phyloP scores from a whole-genome alignment of 257 asterid species.

The Petrea volubilis region DNA sequence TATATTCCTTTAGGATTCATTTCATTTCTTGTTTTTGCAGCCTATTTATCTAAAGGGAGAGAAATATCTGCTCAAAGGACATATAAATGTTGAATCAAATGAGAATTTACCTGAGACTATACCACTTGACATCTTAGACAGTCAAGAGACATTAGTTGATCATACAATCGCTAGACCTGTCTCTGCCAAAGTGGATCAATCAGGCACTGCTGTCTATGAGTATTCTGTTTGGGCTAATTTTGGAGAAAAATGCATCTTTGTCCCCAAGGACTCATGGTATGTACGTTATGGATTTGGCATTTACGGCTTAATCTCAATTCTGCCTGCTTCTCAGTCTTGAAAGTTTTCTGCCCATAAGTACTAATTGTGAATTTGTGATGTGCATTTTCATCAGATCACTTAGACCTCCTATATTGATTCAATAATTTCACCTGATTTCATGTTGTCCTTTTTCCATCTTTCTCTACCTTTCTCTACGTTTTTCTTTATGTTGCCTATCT shows the following conservation, averaged over 20 bases:
- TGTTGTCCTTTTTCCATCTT: background rate
- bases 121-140: slow-evolving; percentile 59
- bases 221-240: slow-evolving; percentile 81
- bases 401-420: background rate
- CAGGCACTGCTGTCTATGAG: slow-evolving; percentile 49
- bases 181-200: slow-evolving; percentile 47
- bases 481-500: background rate
- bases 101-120: slow-evolving; percentile 59
- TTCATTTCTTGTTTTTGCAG: slow-evolving; percentile 48
- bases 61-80: slow-evolving; percentile 82
- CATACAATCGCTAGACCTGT: slow-evolving; percentile 49
- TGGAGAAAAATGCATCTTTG: slow-evolving; percentile 63
- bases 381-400: slow-evolving; percentile 11
- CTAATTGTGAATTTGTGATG: background rate
- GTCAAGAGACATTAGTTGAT: slow-evolving; percentile 53
- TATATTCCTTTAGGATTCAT: slow-evolving; percentile 11
- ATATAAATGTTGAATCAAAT: slow-evolving; percentile 50
- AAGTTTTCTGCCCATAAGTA: background rate
- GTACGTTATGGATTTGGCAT: slow-evolving; percentile 21
- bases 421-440: slow-evolving; percentile 9
- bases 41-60: slow-evolving; percentile 83
- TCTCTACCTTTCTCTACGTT: background rate
- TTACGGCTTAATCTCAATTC: slow-evolving; percentile 22
- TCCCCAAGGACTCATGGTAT: slow-evolving; percentile 82
- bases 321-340: background rate